These are phyloP conservation scores for Neurospora sp. DNA, from an alignment of 2,329 filamentous ascomycete species.

Conservation along the genomic window DNA sequence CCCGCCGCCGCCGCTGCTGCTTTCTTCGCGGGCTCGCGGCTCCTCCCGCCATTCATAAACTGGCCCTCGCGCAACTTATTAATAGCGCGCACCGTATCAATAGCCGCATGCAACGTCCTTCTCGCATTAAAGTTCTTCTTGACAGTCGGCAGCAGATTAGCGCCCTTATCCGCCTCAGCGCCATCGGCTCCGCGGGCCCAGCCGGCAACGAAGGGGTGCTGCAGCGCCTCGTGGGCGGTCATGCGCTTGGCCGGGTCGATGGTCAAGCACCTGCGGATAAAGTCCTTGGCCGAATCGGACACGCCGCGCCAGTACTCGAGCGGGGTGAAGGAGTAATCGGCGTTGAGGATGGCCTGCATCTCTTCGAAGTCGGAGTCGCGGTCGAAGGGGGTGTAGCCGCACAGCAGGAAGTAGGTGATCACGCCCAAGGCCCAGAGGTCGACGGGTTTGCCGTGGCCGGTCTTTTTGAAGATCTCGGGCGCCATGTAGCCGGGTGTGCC, in stretches of 20 bases:
- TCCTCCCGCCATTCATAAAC: slow-evolving; percentile 51
- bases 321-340: slow-evolving; percentile 92
- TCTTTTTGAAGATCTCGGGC: slow-evolving; percentile 98
- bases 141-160: slow-evolving; percentile 57
- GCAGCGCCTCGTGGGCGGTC: slow-evolving; percentile 73
- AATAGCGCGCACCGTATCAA: slow-evolving; percentile 61
- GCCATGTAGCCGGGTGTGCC: slow-evolving; percentile 99
- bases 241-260: slow-evolving; percentile 80
- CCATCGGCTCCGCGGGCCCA: slow-evolving; percentile 27
- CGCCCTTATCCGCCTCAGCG: slow-evolving; percentile 31
- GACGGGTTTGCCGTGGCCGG: slow-evolving; percentile 92
- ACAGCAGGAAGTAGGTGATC: slow-evolving; percentile 96
- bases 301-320: slow-evolving; percentile 95
- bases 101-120: slow-evolving; percentile 58
- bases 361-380: slow-evolving; percentile 96
- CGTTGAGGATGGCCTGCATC: slow-evolving; percentile 96
- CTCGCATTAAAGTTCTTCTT: slow-evolving; percentile 68
- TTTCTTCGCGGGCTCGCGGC: slow-evolving; percentile 11
- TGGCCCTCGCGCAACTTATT: slow-evolving; percentile 60
- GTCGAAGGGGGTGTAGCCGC: slow-evolving; percentile 97
- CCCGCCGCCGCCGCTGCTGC: neutral
- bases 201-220: slow-evolving; percentile 54
- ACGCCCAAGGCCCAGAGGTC: slow-evolving; percentile 98
- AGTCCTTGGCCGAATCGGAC: slow-evolving; percentile 74
- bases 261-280: slow-evolving; percentile 85